phyloP scores from a whole-genome alignment of 1,284 basidiomycete genomes.

The Lignosus rhinocerotis region DNA sequence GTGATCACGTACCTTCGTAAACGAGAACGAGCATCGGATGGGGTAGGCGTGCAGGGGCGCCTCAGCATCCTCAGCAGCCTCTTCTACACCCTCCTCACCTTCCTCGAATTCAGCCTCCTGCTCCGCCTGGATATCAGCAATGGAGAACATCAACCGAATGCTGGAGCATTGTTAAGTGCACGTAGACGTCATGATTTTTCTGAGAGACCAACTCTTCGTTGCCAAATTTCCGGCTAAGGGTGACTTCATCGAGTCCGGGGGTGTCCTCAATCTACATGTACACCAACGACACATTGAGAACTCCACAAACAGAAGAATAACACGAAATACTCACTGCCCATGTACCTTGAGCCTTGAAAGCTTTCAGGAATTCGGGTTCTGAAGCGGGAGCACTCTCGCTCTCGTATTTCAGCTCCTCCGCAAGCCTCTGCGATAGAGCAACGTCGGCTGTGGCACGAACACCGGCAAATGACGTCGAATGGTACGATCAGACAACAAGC shows the following conservation, averaged over 20 bases:
- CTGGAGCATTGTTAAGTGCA: conserved; percentile 36
- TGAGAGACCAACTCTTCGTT: conserved; percentile 77
- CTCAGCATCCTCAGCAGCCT: conserved; percentile 44
- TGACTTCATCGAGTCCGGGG: conserved; percentile 81
- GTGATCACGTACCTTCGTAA: conserved; percentile 70
- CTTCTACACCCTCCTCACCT: conserved; percentile 36
- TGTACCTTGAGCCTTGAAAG: conserved; percentile 73
- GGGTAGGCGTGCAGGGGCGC: conserved; percentile 55
- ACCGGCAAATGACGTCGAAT: conserved; percentile 8
- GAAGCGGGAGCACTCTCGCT: conserved; percentile 53
- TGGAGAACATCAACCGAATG: conserved; percentile 82
- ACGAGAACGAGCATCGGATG: conserved; percentile 76
- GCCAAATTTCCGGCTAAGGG: conserved; percentile 82
- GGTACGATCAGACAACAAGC: conserved; percentile 2
- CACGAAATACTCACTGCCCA: conserved; percentile 61
- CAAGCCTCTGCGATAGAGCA: conserved; percentile 72
- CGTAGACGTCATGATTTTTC: background rate
- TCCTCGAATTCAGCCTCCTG: conserved; percentile 48
- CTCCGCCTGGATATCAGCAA: conserved; percentile 67
- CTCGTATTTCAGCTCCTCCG: conserved; percentile 88
- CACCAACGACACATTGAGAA: background rate
- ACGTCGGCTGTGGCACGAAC: conserved; percentile 59
- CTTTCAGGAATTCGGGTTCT: conserved; percentile 79
- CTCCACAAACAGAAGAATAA: background rate
- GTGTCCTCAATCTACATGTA: conserved; percentile 66